Evolutionary conservation across 306 rosid genomes (phyloP), one percentile per base, ranked within the genome.

Genomic region (Quercus rubra): DNA sequence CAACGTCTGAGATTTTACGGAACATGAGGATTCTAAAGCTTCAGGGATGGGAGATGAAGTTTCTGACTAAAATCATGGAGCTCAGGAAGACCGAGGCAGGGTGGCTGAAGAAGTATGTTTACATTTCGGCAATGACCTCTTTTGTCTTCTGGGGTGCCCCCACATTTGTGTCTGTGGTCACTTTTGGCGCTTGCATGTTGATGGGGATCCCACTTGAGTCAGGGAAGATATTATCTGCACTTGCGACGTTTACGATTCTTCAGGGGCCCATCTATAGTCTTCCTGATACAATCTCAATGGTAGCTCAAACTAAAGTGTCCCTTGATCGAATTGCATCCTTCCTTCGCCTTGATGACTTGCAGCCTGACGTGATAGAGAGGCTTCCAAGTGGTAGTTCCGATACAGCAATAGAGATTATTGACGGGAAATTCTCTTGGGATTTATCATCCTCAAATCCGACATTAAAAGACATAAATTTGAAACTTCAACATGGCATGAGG

Each of bases 41-140:
- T 25, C 98, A 92, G 76, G 97, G 89, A 43, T 94, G 97, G 98
- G 97, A 94, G 75, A 92, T 94, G 88, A 94, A 92, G 88, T 94
- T 92, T 84, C 81, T 94, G 23, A 82, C 97, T 1, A 94, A 87
- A 83, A 84, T 94, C 73, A 30, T 78, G 28, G 85, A 83, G 38
- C 75, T 91, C 15, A 86, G 98, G 85, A 81, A 83, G 59, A 72
- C n/a, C 5, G 97, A 94, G 88, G 78, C 83, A 21, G 84, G 78
- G 17, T 94, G 94, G 94, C 78, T 94, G 35, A 88, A 86, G 75
- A 94, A 88, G 74, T 89, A 68, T 82, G 68, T 91, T 5, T 77
- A 80, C 66, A 82, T 90, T 2, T 1, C 38, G 54, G 90, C 88
- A 41, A 70, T 88, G 73, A 70, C 92, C 61, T 75, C 85, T 27